Evolutionary conservation across 352 stramenopile genomes (phyloP).

Genomic region (Pythium sp.): DNA sequence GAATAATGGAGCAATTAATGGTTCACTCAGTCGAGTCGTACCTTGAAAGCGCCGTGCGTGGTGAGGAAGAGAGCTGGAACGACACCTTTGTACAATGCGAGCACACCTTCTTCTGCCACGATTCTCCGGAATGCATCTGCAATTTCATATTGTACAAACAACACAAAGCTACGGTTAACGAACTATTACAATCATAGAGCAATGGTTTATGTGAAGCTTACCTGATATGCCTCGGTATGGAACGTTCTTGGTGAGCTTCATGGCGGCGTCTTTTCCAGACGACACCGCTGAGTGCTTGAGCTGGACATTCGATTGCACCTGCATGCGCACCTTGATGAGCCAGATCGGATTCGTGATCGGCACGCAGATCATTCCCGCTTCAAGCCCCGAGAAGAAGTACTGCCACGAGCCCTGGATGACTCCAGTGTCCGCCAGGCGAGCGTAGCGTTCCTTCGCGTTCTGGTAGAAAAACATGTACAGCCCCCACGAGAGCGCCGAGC

Average conservation of each 20-base stretch:
- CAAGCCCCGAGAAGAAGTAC: constrained; percentile 79
- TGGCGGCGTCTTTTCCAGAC: constrained; percentile 46
- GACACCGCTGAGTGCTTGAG: constrained; percentile 32
- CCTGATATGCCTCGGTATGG: constrained; percentile 69
- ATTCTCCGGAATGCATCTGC: constrained; percentile 93
- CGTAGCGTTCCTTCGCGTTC: constrained; percentile 89
- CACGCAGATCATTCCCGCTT: constrained; percentile 90
- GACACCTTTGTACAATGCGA: constrained; percentile 95
- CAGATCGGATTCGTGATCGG: constrained; percentile 98
- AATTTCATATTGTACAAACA: not conserved
- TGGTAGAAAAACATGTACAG: constrained; percentile 99
- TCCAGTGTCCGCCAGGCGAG: constrained; percentile 61
- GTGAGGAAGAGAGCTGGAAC: constrained; percentile 95
- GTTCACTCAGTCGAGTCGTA: constrained; percentile 6
- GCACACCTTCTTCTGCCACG: constrained; percentile 91
- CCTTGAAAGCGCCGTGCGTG: constrained; percentile 96
- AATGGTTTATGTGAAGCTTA: constrained; percentile 9
- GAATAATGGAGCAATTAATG: not conserved
- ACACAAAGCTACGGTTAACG: not conserved
- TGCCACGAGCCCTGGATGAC: constrained; percentile 77
- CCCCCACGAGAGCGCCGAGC: constrained; percentile 95
- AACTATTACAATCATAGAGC: not conserved
- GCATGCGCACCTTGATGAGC: constrained; percentile 98
- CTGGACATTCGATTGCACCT: constrained; percentile 76
- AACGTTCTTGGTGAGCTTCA: constrained; percentile 51